Base-by-base conservation (phyloP, 179 eudicot species). In the Vitellaria paradoxa region DNA sequence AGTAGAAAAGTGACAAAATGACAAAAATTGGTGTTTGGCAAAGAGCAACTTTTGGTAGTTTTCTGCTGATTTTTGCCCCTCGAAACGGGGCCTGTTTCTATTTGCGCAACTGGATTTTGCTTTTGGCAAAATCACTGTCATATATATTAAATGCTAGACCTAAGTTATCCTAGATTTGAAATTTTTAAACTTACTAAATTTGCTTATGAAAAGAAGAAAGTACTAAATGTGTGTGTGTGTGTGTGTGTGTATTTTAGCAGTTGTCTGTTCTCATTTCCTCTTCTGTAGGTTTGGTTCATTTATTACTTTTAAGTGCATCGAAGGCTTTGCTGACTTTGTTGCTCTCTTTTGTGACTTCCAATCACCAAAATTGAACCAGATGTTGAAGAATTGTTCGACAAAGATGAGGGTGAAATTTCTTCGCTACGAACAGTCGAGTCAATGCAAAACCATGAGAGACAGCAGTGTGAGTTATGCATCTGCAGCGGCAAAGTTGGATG, bases 401-500 rank as follows among this genome's bases (percentile, higher is more conserved):
- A 92, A 92, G 88, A 87, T 91, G 74, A 93, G 88, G 85, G 85
- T 96, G 17, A 84, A 84, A 64, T 96, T 96, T 77, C 88, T 96
- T 62, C 90, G 93, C 30, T 96, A 96, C 47, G 99, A 96, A 69
- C 99, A 93, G 79, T 96, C 98, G 26, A 96, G 99, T 78, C 94
- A 86, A 65, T 96, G 99, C 96, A 96, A 92, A 85, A 86, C 80
- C 85, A 90, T 64, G 82, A 81, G 97, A 81, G 99, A 96, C 85
- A 96, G 98, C 91, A 96, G 99, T 47, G 98, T 96, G 11, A 96
- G 99, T 76, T 96, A 96, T 80, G 98, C 99, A 75, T 96, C 99
- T 68, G 98, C 99, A 70, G 97, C 91, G 1, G 98, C 98, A 42
- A 90, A 86, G 85, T 64, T 87, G 18, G 94, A 89, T 72, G 52